Evolutionary conservation across 2,329 filamentous ascomycete species (phyloP), one percentile per base, ranked within the genome.

Genomic region (Cercospora sesami): DNA sequence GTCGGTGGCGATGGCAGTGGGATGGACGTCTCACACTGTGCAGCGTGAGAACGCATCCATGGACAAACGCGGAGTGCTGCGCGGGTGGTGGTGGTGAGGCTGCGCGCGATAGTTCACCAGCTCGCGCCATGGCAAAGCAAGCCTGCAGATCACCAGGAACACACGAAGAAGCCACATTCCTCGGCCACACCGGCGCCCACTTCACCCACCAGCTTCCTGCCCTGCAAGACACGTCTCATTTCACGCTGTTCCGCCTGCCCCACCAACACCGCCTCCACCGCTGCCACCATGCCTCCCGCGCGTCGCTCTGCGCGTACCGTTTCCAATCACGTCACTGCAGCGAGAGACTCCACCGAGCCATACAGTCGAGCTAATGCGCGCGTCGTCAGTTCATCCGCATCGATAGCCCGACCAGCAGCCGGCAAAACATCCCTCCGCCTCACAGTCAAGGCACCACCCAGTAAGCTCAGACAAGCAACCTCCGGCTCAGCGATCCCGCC

Each of bases 381-480:
- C 66, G 68, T 66, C 70, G 75, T 72, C 67, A 69, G 71, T 45
- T 63, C 53, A 60, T 67, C 69, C 31, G 75, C 75, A 33, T 73
- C 75, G 75, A 76, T 78, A 74, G 76, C 69, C 63, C 79, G 68
- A 61, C 80, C 81, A 67, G 78, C 81, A 62, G 79, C 80, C 68
- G 78, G 79, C 51, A 80, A 80, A 68, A 80, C 80, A 68, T 82
- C 81, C 61, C 80, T 84, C 65, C 79, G 81, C 65, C 79, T 85
- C 67, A 85, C 82, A 45, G 82, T 85, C 71, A 84, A 84, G 69
- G 82, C 82, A 14, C 81, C 81, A 2, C 83, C 83, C 18, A 82
- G 78, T 76, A 84, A 82, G 75, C 78, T 85, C 26, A 78, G 82
- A 64, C 80, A 84, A 66, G 83, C 82, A 42, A 84, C 81, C 0